Conservation (phyloP, 345 rosid genomes). For the Brassica nigra region DNA sequence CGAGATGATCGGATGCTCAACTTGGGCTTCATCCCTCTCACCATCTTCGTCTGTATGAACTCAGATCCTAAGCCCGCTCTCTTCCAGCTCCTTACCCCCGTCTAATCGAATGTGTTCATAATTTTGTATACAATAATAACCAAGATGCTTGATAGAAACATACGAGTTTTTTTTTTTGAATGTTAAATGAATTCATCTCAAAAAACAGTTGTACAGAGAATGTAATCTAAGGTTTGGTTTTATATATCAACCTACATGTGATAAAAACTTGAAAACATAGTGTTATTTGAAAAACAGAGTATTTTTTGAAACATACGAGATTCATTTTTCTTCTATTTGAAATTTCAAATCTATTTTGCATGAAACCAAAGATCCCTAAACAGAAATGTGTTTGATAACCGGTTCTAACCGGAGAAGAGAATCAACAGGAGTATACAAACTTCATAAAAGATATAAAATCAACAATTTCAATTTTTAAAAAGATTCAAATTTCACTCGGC, state of each 20-base stretch:
- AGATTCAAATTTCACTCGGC: conserved; percentile 37
- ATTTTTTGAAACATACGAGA: background rate
- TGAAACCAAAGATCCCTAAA: conserved; percentile 11
- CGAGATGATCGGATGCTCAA: conserved; percentile 45
- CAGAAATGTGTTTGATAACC: conserved; percentile 29
- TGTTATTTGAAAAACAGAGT: too few relatives aligned
- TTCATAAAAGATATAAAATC: background rate
- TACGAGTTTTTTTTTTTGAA: background rate
- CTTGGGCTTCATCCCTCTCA: conserved; percentile 76
- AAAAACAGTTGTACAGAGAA: too few relatives aligned
- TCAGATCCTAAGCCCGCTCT: conserved; percentile 81
- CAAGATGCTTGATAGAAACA: background rate
- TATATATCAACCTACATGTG: too few relatives aligned
- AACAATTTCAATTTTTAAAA: background rate
- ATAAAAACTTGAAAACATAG: too few relatives aligned
- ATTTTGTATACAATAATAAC: background rate
- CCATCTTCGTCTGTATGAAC: conserved; percentile 79
- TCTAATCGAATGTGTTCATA: conserved; percentile 31
- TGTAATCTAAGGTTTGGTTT: too few relatives aligned
- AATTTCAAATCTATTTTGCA: background rate
- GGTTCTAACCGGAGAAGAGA: conserved; percentile 28
- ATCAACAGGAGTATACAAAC: conserved; percentile 30
- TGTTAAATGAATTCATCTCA: too few relatives aligned
- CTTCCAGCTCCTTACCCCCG: conserved; percentile 75
- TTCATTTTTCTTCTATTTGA: background rate